Base-by-base conservation (phyloP, 2,329 filamentous ascomycete species). In the Neodidymelliopsis sp. region DNA sequence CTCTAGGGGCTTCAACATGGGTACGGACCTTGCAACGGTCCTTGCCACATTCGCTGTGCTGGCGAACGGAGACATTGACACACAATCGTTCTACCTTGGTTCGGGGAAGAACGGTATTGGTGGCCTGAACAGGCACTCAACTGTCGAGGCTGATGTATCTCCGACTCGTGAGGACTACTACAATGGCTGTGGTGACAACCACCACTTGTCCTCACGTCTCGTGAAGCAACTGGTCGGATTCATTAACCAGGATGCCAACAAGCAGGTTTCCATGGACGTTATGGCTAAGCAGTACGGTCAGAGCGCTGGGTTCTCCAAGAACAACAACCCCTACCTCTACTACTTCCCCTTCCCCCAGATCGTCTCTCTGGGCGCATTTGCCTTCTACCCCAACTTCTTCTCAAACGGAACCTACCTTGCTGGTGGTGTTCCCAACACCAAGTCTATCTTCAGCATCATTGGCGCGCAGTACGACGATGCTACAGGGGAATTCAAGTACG, bases 281-380 rank as follows among this genome's bases (percentile, higher is more conserved):
- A 61, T 73, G 54, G 55, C 60, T 15, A 59, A 62, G 23, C 57
- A 59, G 16, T 63, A 62, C 18, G 60, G 52, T 2, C 30, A 54
- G 19, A 75, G 77, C 2, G 79, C 79, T 54, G 56, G 77, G 8
- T 72, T 82, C 62, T 53, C 53, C 29, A 62, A 60, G 37, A 48
- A 50, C 45, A 47, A 80, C 77, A 11, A 81, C 78, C 6, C 77
- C 76, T 54, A 78, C 76, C 46, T 63, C 16, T 63, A 63, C 49
- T 61, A 61, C 53, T 62, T 60, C 22, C 56, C 58, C 11, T 63
- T 63, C 2, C 80, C 80, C 6, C 67, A 80, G 36, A 67, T 81
- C 27, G 75, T 75, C 4, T 74, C 76, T 1, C 75, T 80, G 22
- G 79, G 78, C 10, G 79, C 76, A 29, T 65, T 63, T 43, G 51